phyloP scores from a whole-genome alignment of 2,329 filamentous ascomycete species.

The Colletotrichum simmondsii region DNA sequence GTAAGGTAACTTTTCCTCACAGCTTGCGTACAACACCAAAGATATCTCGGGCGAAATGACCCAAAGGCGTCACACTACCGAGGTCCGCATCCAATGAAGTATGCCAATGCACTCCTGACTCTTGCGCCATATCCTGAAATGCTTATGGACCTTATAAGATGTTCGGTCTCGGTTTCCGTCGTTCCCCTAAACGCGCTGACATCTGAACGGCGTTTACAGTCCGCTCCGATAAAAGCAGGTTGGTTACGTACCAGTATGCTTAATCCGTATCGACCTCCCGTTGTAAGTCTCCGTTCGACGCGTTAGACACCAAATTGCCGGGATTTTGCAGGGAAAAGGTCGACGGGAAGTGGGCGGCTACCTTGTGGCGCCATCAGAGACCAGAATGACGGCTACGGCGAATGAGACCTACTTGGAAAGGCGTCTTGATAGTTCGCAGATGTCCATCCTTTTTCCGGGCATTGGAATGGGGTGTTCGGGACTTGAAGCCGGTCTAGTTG shows the following conservation, averaged over 20 bases:
- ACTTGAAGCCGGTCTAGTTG: no score
- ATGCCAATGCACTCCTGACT: not conserved
- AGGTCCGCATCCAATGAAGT: not conserved
- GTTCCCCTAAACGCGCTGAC: not conserved
- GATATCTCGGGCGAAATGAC: not conserved
- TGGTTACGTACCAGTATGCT: constrained; percentile 7
- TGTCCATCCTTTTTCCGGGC: not conserved
- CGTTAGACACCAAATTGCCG: not conserved
- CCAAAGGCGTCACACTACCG: not conserved
- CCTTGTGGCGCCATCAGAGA: constrained; percentile 14
- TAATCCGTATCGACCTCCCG: not conserved
- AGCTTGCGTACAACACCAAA: not conserved
- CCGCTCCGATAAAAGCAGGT: not conserved
- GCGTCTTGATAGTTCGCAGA: not conserved
- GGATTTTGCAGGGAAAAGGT: not conserved
- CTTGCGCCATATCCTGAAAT: not conserved
- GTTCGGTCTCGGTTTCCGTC: not conserved
- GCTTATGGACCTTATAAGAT: not conserved
- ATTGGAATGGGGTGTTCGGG: no score
- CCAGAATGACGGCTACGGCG: constrained; percentile 1
- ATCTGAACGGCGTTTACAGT: not conserved
- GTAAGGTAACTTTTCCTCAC: not conserved
- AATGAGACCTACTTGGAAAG: not conserved
- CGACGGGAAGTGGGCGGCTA: constrained; percentile 11
- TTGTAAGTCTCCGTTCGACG: not conserved